phyloP scores from a whole-genome alignment of 257 asterid genomes.

The Fraxinus cuspidata region DNA sequence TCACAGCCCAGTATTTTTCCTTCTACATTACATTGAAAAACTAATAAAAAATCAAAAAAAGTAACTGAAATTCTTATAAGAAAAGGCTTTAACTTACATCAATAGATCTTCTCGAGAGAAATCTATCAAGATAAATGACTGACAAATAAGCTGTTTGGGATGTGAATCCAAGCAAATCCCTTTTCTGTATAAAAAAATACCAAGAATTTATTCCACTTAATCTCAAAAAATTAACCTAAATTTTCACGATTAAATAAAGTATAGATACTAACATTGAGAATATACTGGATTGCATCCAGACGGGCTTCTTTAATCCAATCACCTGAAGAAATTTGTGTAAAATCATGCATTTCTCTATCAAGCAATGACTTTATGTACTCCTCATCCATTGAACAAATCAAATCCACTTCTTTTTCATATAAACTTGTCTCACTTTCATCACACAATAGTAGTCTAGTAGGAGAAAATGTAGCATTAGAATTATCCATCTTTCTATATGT shows the following conservation, averaged over 20 bases:
- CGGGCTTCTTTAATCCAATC: slow-evolving; percentile 32
- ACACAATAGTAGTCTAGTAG: slow-evolving; percentile 34
- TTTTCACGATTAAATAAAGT: background rate
- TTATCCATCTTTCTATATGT: slow-evolving; percentile 30
- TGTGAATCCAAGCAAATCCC: slow-evolving; percentile 43
- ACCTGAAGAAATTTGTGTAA: background rate
- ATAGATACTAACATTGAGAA: slow-evolving; percentile 31
- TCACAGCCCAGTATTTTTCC: slow-evolving; percentile 43
- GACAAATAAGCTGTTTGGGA: slow-evolving; percentile 54
- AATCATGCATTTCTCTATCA: slow-evolving; percentile 36
- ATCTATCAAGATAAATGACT: slow-evolving; percentile 52
- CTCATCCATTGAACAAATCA: slow-evolving; percentile 19
- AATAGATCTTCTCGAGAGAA: slow-evolving; percentile 49
- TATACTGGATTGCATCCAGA: slow-evolving; percentile 14
- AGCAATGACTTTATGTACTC: slow-evolving; percentile 46
- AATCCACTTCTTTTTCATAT: slow-evolving; percentile 22
- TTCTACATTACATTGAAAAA: slow-evolving; percentile 23
- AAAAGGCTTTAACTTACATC: slow-evolving; percentile 37
- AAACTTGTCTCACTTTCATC: slow-evolving; percentile 33
- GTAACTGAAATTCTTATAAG: no score
- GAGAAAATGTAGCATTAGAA: slow-evolving; percentile 25
- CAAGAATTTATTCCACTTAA: background rate
- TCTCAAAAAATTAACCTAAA: background rate
- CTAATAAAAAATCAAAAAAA: background rate
- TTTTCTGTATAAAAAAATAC: slow-evolving; percentile 38